Evolutionary conservation across 108 stramenopile species (phyloP).

Genomic region (Mediolabrus comicus): DNA sequence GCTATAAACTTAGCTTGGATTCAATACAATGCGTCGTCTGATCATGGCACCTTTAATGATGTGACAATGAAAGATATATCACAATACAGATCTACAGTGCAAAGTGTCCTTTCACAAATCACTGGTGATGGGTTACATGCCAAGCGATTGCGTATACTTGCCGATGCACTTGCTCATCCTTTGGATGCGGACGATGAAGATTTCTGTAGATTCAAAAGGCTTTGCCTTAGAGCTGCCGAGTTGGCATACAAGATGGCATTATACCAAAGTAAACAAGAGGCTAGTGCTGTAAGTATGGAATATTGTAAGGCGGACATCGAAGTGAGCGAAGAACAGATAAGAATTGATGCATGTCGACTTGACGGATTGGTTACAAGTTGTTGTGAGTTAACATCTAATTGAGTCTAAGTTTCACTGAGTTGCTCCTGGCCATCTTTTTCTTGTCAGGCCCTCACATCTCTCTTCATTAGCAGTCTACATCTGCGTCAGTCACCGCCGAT

Average conservation of each 20-base stretch:
- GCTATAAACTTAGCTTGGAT: constrained; percentile 32
- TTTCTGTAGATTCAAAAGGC: not conserved
- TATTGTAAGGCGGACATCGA: not conserved
- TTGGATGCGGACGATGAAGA: not conserved
- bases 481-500: no score
- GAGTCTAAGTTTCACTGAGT: no score
- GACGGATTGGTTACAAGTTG: no score
- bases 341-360: not conserved
- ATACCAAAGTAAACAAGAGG: not conserved
- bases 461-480: no score
- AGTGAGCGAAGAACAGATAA: not conserved
- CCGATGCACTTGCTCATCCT: constrained; percentile 10
- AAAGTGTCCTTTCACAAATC: constrained; percentile 16
- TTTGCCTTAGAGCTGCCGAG: constrained; percentile 9
- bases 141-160: constrained; percentile 18
- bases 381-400: no score
- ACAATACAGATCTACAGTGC: not conserved
- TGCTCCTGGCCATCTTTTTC: no score
- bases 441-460: no score
- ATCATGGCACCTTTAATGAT: not conserved
- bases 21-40: not conserved
- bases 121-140: constrained; percentile 17
- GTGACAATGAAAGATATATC: constrained; percentile 7
- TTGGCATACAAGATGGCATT: constrained; percentile 1
- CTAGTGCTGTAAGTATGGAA: not conserved